A percentile compares a stretch with the other conserved stretches of the same genome.
These are phyloP conservation scores for Entoloma clypeatum DNA, from an alignment of 1,284 basidiomycete genomes.

Conservation along the genomic window DNA sequence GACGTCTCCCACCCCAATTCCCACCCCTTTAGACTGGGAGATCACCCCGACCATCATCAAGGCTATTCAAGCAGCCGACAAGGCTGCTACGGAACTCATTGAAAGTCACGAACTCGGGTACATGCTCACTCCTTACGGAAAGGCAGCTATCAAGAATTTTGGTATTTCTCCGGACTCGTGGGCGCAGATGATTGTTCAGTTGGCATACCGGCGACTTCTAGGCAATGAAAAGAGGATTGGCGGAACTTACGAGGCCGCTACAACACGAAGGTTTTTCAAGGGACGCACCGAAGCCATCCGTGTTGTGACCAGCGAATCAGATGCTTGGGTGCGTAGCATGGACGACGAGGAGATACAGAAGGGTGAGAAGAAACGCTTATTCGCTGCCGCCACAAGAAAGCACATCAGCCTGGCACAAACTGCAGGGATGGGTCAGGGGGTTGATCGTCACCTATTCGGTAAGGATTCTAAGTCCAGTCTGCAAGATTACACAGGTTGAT, in stretches of 20 bases:
- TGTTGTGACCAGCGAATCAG: conserved; percentile 68
- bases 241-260: conserved; percentile 87
- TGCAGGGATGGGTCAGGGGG: conserved; percentile 71
- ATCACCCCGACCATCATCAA: conserved; percentile 44
- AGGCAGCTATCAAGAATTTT: conserved; percentile 82
- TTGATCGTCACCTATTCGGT: conserved; percentile 85
- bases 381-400: conserved; percentile 63
- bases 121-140: conserved; percentile 76
- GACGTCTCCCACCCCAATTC: conserved; percentile 20
- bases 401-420: conserved; percentile 70
- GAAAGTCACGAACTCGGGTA: conserved; percentile 66
- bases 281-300: conserved; percentile 88
- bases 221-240: conserved; percentile 42
- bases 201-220: conserved; percentile 76
- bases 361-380: conserved; percentile 52
- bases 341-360: conserved; percentile 39
- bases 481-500: conserved; percentile 4
- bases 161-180: conserved; percentile 89
- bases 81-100: conserved; percentile 58
- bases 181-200: conserved; percentile 86
- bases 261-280: conserved; percentile 79
- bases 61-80: conserved; percentile 56
- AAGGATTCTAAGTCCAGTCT: conserved; percentile 1
- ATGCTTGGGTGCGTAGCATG: conserved; percentile 76
- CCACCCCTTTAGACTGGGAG: conserved; percentile 60